A percentile compares a stretch with the other conserved stretches of the same genome.
These are phyloP conservation scores for Boechera stricta DNA, from an alignment of 345 rosid species.

Conservation along the genomic window DNA sequence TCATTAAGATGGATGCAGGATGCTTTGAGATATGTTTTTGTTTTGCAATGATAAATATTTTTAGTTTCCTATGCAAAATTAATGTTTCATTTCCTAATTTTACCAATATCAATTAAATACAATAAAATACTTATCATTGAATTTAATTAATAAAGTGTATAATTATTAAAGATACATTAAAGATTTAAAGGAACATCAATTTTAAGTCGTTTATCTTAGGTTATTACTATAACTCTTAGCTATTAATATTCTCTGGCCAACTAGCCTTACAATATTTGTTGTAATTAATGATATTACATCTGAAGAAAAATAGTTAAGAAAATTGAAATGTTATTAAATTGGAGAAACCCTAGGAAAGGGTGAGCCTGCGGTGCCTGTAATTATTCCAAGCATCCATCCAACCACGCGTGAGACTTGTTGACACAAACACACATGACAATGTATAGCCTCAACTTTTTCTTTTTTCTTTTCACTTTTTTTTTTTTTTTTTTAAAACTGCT, in stretches of 20 bases:
- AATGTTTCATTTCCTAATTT: no score
- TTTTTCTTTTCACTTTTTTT: neutral
- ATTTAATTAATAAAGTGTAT: no score
- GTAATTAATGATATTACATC: constrained; percentile 4
- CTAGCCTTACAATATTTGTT: neutral
- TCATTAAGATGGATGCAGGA: no score
- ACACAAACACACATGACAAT: constrained; percentile 50
- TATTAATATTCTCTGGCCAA: neutral
- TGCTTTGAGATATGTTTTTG: no score
- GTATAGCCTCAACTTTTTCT: constrained; percentile 18
- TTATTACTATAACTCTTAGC: neutral
- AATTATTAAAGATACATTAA: no score
- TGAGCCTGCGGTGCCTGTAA: constrained; percentile 41
- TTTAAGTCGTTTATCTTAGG: neutral
- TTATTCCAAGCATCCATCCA: constrained; percentile 46
- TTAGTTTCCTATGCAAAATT: no score
- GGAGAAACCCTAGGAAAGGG: constrained; percentile 41
- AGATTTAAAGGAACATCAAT: neutral
- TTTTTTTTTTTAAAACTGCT: neutral
- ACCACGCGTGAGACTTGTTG: constrained; percentile 48
- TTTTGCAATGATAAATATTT: no score
- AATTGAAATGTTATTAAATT: constrained; percentile 1
- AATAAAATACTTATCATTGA: no score
- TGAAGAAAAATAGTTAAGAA: neutral
- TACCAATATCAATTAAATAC: no score